Evolutionary conservation across 163 green algal species (phyloP).

Genomic region (Coccomyxa subellipsoidea): DNA sequence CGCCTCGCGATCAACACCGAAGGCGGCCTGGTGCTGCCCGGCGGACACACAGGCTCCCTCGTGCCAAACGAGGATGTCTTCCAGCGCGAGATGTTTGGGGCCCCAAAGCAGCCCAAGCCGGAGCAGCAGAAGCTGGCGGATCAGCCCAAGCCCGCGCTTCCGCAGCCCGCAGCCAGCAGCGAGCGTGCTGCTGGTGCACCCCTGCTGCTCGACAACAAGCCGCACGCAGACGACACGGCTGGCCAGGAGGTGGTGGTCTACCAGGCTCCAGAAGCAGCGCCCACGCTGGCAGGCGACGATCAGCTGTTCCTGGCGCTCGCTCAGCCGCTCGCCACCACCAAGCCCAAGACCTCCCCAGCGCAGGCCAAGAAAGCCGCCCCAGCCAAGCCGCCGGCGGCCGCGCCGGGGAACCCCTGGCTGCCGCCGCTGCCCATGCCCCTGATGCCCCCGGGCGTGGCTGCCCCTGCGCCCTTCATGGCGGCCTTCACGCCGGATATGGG

Average conservation of each 20-base stretch:
- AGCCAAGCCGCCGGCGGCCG: background rate
- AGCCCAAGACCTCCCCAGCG: background rate
- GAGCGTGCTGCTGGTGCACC: background rate
- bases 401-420: background rate
- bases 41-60: conserved; percentile 68
- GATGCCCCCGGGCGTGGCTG: background rate
- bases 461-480: background rate
- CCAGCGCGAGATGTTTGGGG: conserved; percentile 55
- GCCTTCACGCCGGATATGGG: conserved; percentile 20
- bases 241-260: conserved; percentile 17
- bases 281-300: conserved; percentile 34
- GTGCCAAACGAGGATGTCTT: conserved; percentile 65
- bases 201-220: background rate
- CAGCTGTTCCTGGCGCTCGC: conserved; percentile 12
- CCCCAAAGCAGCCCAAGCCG: background rate
- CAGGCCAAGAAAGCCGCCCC: no score
- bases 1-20: conserved; percentile 53
- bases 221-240: background rate
- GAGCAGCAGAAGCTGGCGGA: background rate
- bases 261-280: conserved; percentile 4
- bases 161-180: background rate
- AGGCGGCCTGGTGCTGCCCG: conserved; percentile 80
- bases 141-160: background rate
- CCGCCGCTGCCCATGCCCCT: conserved; percentile 18
- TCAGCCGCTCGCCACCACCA: background rate